These are phyloP conservation scores for Berkeleyomyces basicola DNA, from an alignment of 2,329 filamentous ascomycete species.

Conservation along the genomic window DNA sequence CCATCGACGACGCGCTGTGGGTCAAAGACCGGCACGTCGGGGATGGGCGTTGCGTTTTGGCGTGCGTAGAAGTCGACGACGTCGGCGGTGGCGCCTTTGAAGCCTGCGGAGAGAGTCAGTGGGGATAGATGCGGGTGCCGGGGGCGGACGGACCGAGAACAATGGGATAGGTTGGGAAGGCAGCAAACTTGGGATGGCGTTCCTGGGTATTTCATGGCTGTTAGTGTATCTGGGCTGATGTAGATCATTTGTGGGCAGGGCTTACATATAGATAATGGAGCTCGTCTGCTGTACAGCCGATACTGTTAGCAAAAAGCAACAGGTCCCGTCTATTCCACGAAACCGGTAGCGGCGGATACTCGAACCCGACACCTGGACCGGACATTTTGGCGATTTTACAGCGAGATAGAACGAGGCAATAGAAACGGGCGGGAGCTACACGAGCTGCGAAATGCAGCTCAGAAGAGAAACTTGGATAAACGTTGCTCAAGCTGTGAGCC, in stretches of 20 bases:
- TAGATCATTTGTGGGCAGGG: neutral
- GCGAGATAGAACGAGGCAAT: neutral
- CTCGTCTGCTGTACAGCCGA: constrained; percentile 72
- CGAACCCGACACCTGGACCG: constrained; percentile 51
- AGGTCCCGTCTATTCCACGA: constrained; percentile 79
- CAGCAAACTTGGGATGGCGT: constrained; percentile 68
- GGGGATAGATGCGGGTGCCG: neutral
- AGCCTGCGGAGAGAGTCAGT: constrained; percentile 29
- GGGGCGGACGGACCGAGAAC: constrained; percentile 45
- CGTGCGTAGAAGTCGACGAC: constrained; percentile 72
- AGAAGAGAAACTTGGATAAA: neutral
- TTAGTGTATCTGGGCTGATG: neutral
- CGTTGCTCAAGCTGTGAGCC: neutral
- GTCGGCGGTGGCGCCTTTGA: constrained; percentile 62
- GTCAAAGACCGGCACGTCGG: constrained; percentile 62
- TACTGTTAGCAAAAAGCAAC: constrained; percentile 78
- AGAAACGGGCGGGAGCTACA: neutral
- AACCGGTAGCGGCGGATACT: constrained; percentile 60
- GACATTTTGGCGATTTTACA: constrained; percentile 16
- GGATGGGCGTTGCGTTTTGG: constrained; percentile 49
- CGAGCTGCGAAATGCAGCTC: neutral
- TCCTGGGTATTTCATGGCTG: constrained; percentile 36
- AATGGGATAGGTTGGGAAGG: constrained; percentile 79
- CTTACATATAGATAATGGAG: constrained; percentile 81
- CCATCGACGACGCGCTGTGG: constrained; percentile 61